Percentiles rank a stretch among this genome's conserved stretches.
Conservation (phyloP, 805 yeast species). For the Lipomyces yamanashiensis region DNA sequence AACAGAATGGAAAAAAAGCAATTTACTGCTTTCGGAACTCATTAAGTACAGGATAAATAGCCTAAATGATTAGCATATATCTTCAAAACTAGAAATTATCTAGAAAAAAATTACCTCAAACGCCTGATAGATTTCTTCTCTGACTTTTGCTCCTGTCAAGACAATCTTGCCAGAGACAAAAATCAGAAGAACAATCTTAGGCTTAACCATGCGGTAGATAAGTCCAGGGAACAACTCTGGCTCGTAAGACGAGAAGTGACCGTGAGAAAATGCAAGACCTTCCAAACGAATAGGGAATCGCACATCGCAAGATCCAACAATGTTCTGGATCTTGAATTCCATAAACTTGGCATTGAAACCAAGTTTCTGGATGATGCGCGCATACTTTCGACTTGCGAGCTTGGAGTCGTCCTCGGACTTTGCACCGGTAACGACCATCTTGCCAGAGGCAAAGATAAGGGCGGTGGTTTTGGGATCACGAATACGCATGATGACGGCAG, state of each 20-base stretch:
- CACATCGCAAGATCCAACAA: conserved; percentile 98
- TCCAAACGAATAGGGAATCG: conserved; percentile 96
- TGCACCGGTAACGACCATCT: conserved; percentile 99
- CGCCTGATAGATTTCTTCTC: conserved; percentile 98
- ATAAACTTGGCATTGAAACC: conserved; percentile 98
- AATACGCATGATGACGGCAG: conserved; percentile 99
- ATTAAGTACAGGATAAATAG: conserved; percentile 96
- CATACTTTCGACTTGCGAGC: conserved; percentile 95
- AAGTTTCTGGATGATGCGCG: conserved; percentile 95
- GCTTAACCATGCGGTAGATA: conserved; percentile 99
- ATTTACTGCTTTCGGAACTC: conserved; percentile 84
- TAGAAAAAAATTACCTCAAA: conserved; percentile 59
- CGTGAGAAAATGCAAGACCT: conserved; percentile 97
- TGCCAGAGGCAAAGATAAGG: conserved; percentile 95
- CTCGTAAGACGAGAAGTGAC: conserved; percentile 86
- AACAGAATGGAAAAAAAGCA: background rate
- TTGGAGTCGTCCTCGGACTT: conserved; percentile 98
- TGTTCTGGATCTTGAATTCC: conserved; percentile 96
- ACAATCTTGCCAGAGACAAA: conserved; percentile 98
- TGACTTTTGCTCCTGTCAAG: conserved; percentile 96
- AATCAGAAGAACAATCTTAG: conserved; percentile 92
- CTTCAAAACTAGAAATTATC: background rate
- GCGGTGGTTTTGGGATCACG: conserved; percentile 99
- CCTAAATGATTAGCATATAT: conserved; percentile 44
- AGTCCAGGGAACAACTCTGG: conserved; percentile 98